Conservation (phyloP, 306 rosid genomes). For the Cyamopsis tetragonoloba region DNA sequence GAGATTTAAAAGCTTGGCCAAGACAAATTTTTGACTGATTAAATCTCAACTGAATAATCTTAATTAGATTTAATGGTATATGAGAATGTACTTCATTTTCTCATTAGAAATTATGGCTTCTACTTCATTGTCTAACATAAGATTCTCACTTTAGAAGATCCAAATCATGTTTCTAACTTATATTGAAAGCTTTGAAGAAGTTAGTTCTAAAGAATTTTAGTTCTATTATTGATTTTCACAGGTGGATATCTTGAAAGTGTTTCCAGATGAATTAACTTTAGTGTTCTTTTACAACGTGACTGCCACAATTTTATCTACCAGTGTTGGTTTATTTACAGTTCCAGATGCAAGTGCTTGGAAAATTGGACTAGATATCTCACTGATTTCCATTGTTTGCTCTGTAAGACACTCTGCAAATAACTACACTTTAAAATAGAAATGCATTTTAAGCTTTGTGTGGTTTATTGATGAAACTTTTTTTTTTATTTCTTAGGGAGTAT, state of each 20-base stretch:
- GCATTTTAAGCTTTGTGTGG: not conserved
- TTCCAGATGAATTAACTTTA: slow-evolving; percentile 69
- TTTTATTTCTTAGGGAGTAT: slow-evolving; percentile 50
- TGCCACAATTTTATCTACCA: slow-evolving; percentile 47
- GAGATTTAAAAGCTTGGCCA: no score
- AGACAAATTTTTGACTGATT: no score
- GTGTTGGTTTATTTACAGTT: slow-evolving; percentile 48
- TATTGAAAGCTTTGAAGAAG: not conserved
- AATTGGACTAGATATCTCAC: slow-evolving; percentile 46
- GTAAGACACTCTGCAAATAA: slow-evolving; percentile 42
- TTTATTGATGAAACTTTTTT: not conserved
- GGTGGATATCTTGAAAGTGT: slow-evolving; percentile 77
- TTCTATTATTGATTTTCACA: no score
- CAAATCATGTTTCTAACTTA: not conserved
- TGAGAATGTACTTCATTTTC: not conserved
- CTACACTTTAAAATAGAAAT: not conserved
- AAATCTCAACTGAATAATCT: no score
- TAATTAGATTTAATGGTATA: no score
- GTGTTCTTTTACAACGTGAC: slow-evolving; percentile 57
- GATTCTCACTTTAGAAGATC: not conserved
- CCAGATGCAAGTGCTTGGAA: slow-evolving; percentile 70
- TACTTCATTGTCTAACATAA: not conserved
- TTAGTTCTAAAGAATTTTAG: not conserved
- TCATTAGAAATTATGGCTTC: not conserved
- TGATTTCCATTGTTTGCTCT: slow-evolving; percentile 68